phyloP scores from a whole-genome alignment of 1,284 basidiomycete genomes.

The Rhodotorula sp. region DNA sequence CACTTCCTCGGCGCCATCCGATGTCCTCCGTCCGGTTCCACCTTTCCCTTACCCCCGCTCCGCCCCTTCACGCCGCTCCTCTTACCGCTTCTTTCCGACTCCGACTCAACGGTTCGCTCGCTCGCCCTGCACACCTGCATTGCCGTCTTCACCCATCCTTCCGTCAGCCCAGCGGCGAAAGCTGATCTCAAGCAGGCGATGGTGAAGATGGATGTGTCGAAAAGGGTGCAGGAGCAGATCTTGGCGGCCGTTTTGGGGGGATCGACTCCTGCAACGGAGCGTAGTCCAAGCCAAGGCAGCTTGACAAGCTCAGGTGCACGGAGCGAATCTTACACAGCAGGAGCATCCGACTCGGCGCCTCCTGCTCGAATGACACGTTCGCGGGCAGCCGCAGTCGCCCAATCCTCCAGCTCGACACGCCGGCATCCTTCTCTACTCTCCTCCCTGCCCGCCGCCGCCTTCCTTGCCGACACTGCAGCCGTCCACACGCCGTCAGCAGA shows the following conservation, averaged over 20 bases:
- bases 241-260: constrained; percentile 51
- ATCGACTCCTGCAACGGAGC: neutral
- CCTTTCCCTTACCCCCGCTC: constrained; percentile 67
- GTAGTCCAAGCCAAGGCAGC: constrained; percentile 18
- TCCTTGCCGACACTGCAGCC: constrained; percentile 30
- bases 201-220: constrained; percentile 76
- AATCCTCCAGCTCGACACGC: constrained; percentile 5
- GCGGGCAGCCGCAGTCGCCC: neutral
- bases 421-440: constrained; percentile 18
- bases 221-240: constrained; percentile 64
- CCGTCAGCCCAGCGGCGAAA: constrained; percentile 77
- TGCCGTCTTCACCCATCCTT: constrained; percentile 76
- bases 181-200: constrained; percentile 92
- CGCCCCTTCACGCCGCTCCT: constrained; percentile 75
- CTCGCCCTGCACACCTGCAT: constrained; percentile 76
- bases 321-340: neutral
- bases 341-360: neutral
- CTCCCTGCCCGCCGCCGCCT: constrained; percentile 26
- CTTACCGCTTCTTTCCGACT: constrained; percentile 83
- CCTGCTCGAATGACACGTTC: constrained; percentile 15
- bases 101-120: constrained; percentile 83
- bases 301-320: neutral
- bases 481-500: constrained; percentile 13
- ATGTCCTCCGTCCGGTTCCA: constrained; percentile 49
- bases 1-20: constrained; percentile 25